phyloP scores from a whole-genome alignment of 1,139 yeast genomes.

The Saccharomyces pastorianus region DNA sequence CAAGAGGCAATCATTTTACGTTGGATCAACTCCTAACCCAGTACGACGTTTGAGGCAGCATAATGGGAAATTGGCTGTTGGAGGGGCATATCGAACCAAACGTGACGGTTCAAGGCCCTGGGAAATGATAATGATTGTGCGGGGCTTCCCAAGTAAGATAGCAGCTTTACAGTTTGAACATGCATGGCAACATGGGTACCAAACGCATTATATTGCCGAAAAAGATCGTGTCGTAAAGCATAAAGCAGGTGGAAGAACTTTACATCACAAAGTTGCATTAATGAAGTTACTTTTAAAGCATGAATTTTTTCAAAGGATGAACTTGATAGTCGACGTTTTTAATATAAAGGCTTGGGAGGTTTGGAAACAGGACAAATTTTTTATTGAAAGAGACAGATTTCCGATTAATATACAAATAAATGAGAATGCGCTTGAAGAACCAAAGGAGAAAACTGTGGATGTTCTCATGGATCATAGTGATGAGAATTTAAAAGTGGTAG shows the following conservation, averaged over 20 bases:
- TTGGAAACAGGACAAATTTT: constrained; percentile 25
- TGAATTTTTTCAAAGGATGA: constrained; percentile 38
- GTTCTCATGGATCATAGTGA: constrained; percentile 19
- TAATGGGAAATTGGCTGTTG: constrained; percentile 55
- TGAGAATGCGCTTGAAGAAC: constrained; percentile 9
- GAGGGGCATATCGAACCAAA: constrained; percentile 65
- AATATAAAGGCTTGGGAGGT: constrained; percentile 28
- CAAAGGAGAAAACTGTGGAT: constrained; percentile 13
- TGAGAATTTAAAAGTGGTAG: constrained; percentile 19
- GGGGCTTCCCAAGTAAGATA: constrained; percentile 66
- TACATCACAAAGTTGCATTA: constrained; percentile 47
- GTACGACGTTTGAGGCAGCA: constrained; percentile 62
- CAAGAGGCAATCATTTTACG: constrained; percentile 50
- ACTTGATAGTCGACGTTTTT: constrained; percentile 38
- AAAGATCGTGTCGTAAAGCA: constrained; percentile 29
- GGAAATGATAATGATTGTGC: constrained; percentile 54
- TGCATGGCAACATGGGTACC: constrained; percentile 70
- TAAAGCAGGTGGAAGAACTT: constrained; percentile 33
- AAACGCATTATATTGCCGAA: constrained; percentile 49
- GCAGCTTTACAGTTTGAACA: constrained; percentile 65
- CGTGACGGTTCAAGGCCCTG: constrained; percentile 56
- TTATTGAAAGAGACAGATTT: constrained; percentile 5
- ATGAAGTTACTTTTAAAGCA: constrained; percentile 40
- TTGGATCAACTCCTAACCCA: constrained; percentile 77
- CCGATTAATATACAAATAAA: constrained; percentile 5